Base-by-base conservation (phyloP, 2,329 filamentous ascomycete genomes). In the Knufia fluminis region DNA sequence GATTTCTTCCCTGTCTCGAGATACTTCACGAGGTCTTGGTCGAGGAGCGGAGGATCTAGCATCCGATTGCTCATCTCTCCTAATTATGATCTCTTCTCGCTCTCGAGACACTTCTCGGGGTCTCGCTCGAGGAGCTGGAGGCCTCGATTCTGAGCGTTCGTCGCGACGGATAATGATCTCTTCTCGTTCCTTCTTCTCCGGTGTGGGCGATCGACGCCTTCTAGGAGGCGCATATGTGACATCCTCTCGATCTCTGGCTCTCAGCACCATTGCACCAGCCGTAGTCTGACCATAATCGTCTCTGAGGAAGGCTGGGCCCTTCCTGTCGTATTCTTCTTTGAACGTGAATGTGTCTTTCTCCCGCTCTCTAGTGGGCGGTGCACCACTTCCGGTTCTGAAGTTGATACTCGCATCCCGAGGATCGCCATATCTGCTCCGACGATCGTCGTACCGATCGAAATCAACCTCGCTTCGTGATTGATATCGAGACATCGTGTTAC, bases 361-460 rank as follows among this genome's bases (percentile, higher is more conserved):
- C 17, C 69, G 68, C 46, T 67, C 58, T 14, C 65, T 63, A 32
- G 66, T 64, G n/a, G 65, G 60, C 24, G 64, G 62, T 59, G 60
- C 77, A 63, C 63, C 74, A 48, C 54, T 68, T 58, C 58, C 74
- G 7, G 33, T 48, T 63, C 55, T 72, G 61, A 48, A 53, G 59
- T 62, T 43, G 49, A 74, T 65, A 55, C 77, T 74, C 38, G 73
- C 63, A 44, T 75, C 73, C 31, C 64, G 64, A 50, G 64, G 60
- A 26, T 64, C 61, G 53, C 72, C 71, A 55, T 74, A 71, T 55
- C 75, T 73, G 53, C 71, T 53, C 58, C 74, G 68, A 48, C 70
- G 68, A 58, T 74, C 70, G 46, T 72, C 70, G 57, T 72, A 73
- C 57, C 69, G 62, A 20, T 73, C 70, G 50, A 70, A 66, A 28